Evolutionary conservation across 768 basidiomycete genomes (phyloP).

Genomic region (Leccinum fibrillosum): DNA sequence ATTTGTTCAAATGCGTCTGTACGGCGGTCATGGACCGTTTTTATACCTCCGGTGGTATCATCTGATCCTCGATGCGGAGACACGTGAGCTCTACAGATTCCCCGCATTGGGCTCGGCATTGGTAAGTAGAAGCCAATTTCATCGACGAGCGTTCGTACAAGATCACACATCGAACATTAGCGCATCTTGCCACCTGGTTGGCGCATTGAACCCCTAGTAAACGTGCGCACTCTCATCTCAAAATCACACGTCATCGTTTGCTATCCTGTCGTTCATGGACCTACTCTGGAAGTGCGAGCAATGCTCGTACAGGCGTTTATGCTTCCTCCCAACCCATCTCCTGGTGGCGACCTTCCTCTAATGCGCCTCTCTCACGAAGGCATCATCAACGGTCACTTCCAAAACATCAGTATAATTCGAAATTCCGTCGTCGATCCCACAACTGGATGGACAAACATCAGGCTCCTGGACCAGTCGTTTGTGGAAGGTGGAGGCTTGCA

Average conservation of each 20-base stretch:
- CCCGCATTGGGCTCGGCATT: neutral
- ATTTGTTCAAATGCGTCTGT: neutral
- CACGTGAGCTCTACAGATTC: neutral
- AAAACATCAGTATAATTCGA: neutral
- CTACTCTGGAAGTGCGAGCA: neutral
- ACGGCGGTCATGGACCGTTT: neutral
- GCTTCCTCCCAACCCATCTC: neutral
- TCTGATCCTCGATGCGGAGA: neutral
- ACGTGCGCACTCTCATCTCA: neutral
- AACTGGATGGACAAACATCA: neutral
- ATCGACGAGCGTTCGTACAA: neutral
- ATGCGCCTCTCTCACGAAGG: conserved; percentile 1
- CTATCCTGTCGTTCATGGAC: neutral
- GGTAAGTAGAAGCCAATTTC: neutral
- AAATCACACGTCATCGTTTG: neutral
- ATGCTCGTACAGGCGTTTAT: neutral
- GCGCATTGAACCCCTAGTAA: neutral
- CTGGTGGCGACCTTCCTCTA: neutral
- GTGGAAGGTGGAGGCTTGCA: neutral
- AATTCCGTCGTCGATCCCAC: neutral
- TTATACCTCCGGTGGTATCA: neutral
- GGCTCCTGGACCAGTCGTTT: neutral
- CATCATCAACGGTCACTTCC: neutral
- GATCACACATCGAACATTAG: neutral
- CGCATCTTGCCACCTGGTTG: neutral